Evolutionary conservation across 106 monocot species (phyloP), one percentile per base, ranked within the genome.

Genomic region (Iris macrosiphon): DNA sequence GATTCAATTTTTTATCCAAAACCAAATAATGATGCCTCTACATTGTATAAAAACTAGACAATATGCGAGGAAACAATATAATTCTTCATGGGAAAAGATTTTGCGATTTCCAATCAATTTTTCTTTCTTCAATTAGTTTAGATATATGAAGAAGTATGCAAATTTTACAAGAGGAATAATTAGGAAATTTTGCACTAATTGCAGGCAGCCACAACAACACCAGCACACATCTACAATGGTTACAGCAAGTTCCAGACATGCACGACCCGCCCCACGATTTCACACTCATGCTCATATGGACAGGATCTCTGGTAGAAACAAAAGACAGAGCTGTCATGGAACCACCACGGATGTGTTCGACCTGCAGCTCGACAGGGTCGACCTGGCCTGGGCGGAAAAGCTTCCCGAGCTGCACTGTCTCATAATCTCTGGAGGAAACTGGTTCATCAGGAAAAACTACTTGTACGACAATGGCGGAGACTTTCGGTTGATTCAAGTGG

Each of bases 211-310:
- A 63, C 30, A 20, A n/a, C n/a, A n/a, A n/a, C n/a, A n/a, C 81
- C 84, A 26, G 56, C 9, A 6, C 32, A 72, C 6, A 31, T 45
- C 1, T 78, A 59, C 74, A 59, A 61, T 21, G 84, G 77, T 52
- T 13, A 38, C 0, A 32, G 52, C 0, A 68, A 67, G 44, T 71
- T 65, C 61, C 26, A 53, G 32, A 81, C 80, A n/a, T 84, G 77
- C 16, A 68, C 35, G 80, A 80, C 62, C 84, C 80, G 1, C 42
- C 64, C 6, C 61, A 78, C 40, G 39, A 81, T 20, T 90, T 90
- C 74, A 90, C 84, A 1, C 77, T 90, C 61, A 84, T 74, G 81
- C 63, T 45, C n/a, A 70, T 90, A 41, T 75, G 74, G 80, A 69
- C 71, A 4, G 61, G 67, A 20, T 90, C 78, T 71, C 59, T 77